Base-by-base conservation (phyloP, 257 asterid genomes). In the Solanum pimpinellifolium region DNA sequence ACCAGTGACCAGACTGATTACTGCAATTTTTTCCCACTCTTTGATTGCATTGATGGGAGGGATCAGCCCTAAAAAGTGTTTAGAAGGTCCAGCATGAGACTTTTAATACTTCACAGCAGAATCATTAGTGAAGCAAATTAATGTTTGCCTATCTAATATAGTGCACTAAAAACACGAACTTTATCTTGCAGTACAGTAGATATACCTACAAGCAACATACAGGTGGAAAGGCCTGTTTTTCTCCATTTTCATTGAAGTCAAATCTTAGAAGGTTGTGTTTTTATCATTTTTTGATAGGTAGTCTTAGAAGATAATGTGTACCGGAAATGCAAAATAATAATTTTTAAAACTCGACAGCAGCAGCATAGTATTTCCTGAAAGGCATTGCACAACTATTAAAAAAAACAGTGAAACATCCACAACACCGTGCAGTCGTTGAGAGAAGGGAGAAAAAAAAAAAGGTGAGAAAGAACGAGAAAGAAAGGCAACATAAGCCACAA, bases 331-430 rank as follows among this genome's bases (percentile, higher is more conserved):
- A 86, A 29, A 15, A 31, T 29, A 70, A 70, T 31, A 31, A 31
- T 70, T 70, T 70, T 21, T n/a, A 14, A 70, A 70, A 70, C 21
- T 70, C 6, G 7, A 70, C 77, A 70, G 77, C 77, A 70, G 42
- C 42, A 70, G 77, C 44, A 29, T 31, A 7, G 44, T 31, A 70
- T 70, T 31, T 70, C 23, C 44, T 15, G 77, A 70, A 65, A 33
- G 44, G 41, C 88, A 89, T 80, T 27, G 90, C 92, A 75, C 87
- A 49, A 91, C 88, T 86, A 89, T 90, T 16, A 92, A 66, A 59
- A 88, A 77, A 88, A 77, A 52, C 83, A 35, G 91, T 56, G 1
- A 91, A 46, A 88, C 86, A 87, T 89, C 91, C 89, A 87, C 75
- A 76, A 72, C 91, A 78, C 42, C 92, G 87, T 5, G 75, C 84